phyloP scores from a whole-genome alignment of 129 eudicot species.

The Heracleum sosnowskyi region DNA sequence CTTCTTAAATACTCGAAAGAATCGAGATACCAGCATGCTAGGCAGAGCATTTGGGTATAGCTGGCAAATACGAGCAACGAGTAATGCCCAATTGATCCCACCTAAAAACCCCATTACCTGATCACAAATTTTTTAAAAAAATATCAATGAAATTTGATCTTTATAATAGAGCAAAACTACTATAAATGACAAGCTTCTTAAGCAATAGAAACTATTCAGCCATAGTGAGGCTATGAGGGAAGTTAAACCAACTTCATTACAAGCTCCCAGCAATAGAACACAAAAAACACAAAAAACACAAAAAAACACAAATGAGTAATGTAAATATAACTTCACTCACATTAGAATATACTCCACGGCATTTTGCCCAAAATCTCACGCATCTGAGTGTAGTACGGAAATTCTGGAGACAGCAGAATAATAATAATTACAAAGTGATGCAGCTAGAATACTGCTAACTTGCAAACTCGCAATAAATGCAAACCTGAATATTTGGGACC shows the following conservation, averaged over 20 bases:
- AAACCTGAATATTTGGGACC: constrained; percentile 95
- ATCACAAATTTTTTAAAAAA: background rate
- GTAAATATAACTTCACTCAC: constrained; percentile 25
- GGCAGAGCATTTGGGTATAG: constrained; percentile 69
- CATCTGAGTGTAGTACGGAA: constrained; percentile 88
- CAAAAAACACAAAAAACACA: background rate
- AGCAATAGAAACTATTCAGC: background rate
- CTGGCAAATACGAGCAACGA: constrained; percentile 72
- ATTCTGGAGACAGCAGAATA: constrained; percentile 32
- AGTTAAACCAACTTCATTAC: background rate
- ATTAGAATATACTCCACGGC: constrained; percentile 92
- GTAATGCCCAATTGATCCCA: constrained; percentile 73
- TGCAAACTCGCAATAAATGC: background rate
- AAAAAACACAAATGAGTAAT: background rate
- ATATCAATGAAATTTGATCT: background rate
- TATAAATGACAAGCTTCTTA: background rate
- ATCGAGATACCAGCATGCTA: constrained; percentile 57
- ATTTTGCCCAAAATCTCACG: constrained; percentile 95
- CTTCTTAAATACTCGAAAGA: constrained; percentile 53
- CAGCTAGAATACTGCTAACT: background rate
- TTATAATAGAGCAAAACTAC: background rate
- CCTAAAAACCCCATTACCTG: constrained; percentile 64
- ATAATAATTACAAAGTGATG: background rate
- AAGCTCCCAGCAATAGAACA: background rate
- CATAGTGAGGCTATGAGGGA: background rate